phyloP scores from a whole-genome alignment of 2,329 filamentous ascomycete genomes.

The Grosmannia penicillata region DNA sequence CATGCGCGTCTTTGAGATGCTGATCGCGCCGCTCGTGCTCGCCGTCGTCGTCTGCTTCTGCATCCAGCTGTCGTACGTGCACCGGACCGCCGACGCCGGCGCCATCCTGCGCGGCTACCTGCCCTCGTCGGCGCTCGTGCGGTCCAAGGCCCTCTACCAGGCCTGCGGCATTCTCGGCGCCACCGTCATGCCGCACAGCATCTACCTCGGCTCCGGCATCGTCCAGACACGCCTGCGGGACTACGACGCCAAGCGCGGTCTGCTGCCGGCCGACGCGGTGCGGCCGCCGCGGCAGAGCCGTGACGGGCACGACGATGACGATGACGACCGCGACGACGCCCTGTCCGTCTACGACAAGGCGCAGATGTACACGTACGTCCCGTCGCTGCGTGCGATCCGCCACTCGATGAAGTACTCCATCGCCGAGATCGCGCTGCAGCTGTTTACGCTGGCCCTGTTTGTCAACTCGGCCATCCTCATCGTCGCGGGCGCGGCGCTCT shows the following conservation, averaged over 20 bases:
- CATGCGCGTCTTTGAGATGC: constrained; percentile 47
- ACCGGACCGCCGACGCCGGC: constrained; percentile 31
- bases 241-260: constrained; percentile 44
- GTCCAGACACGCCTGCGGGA: constrained; percentile 51
- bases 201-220: constrained; percentile 56
- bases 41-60: constrained; percentile 57
- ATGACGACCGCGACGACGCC: too few relatives aligned
- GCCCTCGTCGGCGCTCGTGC: constrained; percentile 42
- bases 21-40: constrained; percentile 49
- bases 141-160: constrained; percentile 47
- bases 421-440: constrained; percentile 52
- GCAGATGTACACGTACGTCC: constrained; percentile 40
- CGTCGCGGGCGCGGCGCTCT: constrained; percentile 65
- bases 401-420: constrained; percentile 62
- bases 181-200: constrained; percentile 57
- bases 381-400: constrained; percentile 57
- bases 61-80: constrained; percentile 50
- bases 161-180: constrained; percentile 65
- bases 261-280: constrained; percentile 21
- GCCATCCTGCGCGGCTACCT: constrained; percentile 52
- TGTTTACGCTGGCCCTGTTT: constrained; percentile 74
- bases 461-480: constrained; percentile 75
- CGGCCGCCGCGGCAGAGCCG: too few relatives aligned
- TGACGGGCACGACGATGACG: too few relatives aligned
- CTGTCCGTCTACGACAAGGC: constrained; percentile 27